Evolutionary conservation across 306 rosid genomes (phyloP).

Genomic region (Prosopis cineraria): DNA sequence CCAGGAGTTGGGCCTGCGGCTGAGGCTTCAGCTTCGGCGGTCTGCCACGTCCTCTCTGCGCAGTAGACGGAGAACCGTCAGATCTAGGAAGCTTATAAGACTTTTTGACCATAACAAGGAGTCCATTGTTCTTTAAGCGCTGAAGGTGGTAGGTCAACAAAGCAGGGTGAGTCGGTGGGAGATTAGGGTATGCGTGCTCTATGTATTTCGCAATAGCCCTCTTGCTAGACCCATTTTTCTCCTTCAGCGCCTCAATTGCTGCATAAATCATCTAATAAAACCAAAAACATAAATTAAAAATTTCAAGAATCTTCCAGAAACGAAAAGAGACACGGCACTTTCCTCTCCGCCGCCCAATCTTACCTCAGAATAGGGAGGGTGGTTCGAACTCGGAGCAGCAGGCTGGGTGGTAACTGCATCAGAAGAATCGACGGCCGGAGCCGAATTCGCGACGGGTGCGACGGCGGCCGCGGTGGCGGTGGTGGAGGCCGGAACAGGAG

Average conservation of each 20-base stretch:
- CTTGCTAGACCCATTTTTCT: conserved; percentile 76
- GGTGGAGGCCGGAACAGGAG: conserved; percentile 18
- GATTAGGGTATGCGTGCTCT: conserved; percentile 59
- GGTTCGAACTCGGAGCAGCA: background rate
- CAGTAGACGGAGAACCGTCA: conserved; percentile 27
- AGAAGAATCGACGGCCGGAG: background rate
- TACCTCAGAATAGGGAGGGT: conserved; percentile 81
- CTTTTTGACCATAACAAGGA: conserved; percentile 66
- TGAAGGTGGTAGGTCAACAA: conserved; percentile 74
- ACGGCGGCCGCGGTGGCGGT: background rate
- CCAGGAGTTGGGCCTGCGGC: conserved; percentile 8
- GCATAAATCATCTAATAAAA: conserved; percentile 68
- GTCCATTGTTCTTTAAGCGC: conserved; percentile 64
- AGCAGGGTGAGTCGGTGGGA: conserved; percentile 57
- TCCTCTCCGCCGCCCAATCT: background rate
- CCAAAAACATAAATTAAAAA: background rate
- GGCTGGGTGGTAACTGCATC: background rate
- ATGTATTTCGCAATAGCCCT: conserved; percentile 78
- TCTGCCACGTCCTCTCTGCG: conserved; percentile 52
- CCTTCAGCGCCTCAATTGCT: conserved; percentile 75
- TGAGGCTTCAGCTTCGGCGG: conserved; percentile 61
- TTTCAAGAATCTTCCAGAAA: background rate
- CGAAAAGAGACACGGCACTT: background rate
- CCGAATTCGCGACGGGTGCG: background rate
- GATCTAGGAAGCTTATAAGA: conserved; percentile 81